These are phyloP conservation scores for Ulvella scutata DNA, from an alignment of 139 green algal genomes.

Conservation along the genomic window DNA sequence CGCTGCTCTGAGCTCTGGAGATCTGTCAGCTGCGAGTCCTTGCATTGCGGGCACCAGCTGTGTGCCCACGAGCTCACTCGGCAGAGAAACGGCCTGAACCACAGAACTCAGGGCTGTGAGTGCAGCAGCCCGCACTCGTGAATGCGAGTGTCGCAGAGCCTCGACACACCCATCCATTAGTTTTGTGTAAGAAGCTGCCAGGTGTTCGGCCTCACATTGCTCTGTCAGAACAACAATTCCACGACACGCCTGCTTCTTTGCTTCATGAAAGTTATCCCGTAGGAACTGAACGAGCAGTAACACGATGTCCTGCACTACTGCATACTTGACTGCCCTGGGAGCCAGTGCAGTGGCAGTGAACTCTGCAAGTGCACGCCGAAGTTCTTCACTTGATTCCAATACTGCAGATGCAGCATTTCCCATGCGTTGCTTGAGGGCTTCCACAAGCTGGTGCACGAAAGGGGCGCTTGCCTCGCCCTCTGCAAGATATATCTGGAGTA, in stretches of 20 bases:
- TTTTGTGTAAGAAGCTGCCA: not conserved
- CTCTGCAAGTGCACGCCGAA: conserved; percentile 13
- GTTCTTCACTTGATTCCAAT: conserved; percentile 42
- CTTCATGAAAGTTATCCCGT: conserved; percentile 52
- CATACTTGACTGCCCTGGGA: not conserved
- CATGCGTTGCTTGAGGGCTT: not conserved
- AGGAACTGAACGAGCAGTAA: conserved; percentile 8
- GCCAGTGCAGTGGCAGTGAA: not conserved
- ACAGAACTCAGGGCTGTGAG: conserved; percentile 35
- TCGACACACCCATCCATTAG: conserved; percentile 16
- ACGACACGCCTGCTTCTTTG: conserved; percentile 32
- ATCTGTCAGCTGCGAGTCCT: conserved; percentile 26
- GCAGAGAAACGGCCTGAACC: conserved; percentile 12
- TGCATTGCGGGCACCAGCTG: not conserved
- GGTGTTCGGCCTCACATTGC: not conserved
- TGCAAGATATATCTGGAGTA: conserved; percentile 15
- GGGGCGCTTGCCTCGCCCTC: not conserved
- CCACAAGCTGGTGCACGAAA: not conserved
- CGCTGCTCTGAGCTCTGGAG: conserved; percentile 23
- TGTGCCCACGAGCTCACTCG: not conserved
- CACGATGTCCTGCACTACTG: not conserved
- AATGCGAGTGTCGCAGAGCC: conserved; percentile 44
- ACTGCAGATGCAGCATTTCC: not conserved
- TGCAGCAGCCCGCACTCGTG: conserved; percentile 24
- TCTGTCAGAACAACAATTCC: not conserved